These are phyloP conservation scores for Acacia pycnantha DNA, from an alignment of 331 rosid genomes.

Conservation along the genomic window DNA sequence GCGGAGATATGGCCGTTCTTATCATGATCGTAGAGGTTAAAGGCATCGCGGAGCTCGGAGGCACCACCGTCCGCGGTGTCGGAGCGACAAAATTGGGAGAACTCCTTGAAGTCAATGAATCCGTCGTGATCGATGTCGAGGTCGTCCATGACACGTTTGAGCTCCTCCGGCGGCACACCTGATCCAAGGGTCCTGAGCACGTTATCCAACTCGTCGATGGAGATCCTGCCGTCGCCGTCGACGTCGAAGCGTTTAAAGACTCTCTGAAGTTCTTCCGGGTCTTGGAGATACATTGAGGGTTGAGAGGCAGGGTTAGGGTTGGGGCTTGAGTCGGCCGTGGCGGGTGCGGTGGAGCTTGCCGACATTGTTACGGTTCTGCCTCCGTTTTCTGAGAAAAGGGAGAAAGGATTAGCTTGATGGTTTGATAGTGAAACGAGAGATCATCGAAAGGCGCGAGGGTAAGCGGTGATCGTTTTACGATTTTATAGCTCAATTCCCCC, in stretches of 20 bases:
- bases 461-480: neutral
- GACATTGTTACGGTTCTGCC: slow-evolving; percentile 30
- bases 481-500: neutral
- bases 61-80: slow-evolving; percentile 44
- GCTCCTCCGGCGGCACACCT: slow-evolving; percentile 38
- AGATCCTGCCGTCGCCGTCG: slow-evolving; percentile 91
- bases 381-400: neutral
- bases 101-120: slow-evolving; percentile 66
- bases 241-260: slow-evolving; percentile 79
- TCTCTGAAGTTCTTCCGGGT: slow-evolving; percentile 50
- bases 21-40: slow-evolving; percentile 82
- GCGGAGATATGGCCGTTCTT: slow-evolving; percentile 79
- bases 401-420: neutral
- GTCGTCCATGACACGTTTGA: slow-evolving; percentile 70
- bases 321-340: neutral
- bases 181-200: slow-evolving; percentile 66
- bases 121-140: slow-evolving; percentile 84
- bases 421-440: neutral
- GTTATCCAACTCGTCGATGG: slow-evolving; percentile 61
- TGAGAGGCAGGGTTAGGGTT: neutral
- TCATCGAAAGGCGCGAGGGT: neutral
- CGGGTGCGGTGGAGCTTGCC: slow-evolving; percentile 21
- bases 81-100: slow-evolving; percentile 65
- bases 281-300: slow-evolving; percentile 39
- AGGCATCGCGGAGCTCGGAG: slow-evolving; percentile 76